Base-by-base conservation (phyloP, 805 yeast genomes). In the Starmerella lactis-condensi region DNA sequence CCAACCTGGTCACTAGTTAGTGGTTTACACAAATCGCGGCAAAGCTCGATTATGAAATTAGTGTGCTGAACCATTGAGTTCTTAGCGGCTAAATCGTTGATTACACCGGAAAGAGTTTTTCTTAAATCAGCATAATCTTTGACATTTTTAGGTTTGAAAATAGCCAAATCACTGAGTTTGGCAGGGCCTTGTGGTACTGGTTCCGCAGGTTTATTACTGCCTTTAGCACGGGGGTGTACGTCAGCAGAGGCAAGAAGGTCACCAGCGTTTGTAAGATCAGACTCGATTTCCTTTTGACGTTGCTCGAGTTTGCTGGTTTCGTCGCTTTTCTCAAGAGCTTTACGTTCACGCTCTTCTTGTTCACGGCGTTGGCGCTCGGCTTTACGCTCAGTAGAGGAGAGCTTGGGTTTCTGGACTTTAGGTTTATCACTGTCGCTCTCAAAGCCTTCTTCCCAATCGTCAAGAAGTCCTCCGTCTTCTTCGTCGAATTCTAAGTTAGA, bases 241-340 rank as follows among this genome's bases (percentile, higher is more conserved):
- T 50, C 53, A 14, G 51, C 50, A 20, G 82, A 93, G 19, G 82
- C 93, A 51, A 85, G 81, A 45, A 85, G 61, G 45, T 78, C 92
- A 6, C 93, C 85, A 19, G 98, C 96, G 51, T 78, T 79, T 54
- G 78, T 79, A 53, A 85, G 62, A 58, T 85, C 98, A 17, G 92
- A 67, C 29, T 69, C 73, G 37, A 79, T 47, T 56, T 85, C 93
- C 14, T 89, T 92, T 52, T 75, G 62, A 48, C 64, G 73, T 55
- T 77, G 62, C 54, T 82, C 54, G 48, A 75, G 82, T 44, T 61
- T 67, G 48, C 79, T 65, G n/a, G 85, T 72, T 24, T 76, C 66
- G 12, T 60, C 59, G 38, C 39, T 56, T 42, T 59, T 60, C 35
- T 55, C 55, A 18, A 61, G 56, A 17, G 58, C 56, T 37, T 61